Base-by-base conservation (phyloP, 768 basidiomycete species). In the Phlebiopsis gigantea region DNA sequence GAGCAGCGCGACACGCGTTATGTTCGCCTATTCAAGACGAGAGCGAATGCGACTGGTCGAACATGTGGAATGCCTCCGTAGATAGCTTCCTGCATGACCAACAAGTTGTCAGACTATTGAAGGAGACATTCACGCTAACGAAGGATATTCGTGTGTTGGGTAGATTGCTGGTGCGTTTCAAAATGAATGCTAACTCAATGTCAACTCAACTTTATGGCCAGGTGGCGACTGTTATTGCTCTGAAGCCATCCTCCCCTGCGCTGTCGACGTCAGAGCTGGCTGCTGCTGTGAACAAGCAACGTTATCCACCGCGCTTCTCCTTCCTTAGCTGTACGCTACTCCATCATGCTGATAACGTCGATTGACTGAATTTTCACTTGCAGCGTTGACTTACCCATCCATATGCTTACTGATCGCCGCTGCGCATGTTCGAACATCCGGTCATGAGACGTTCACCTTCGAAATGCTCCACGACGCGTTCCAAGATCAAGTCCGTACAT, bases 401-500 rank as follows among this genome's bases (percentile, higher is more conserved):
- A 70, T 93, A 19, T 93, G 91, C 65, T 77, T 96, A 28, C 79
- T 97, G 43, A 87, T 98, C 57, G 88, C 94, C n/a, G 79, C 84
- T 14, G 79, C 85, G 64, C 95, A 97, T 65, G 77, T 84, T 4
- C 73, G 83, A 24, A 85, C 84, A 9, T 82, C 83, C 5, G 94
- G 94, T 0, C 87, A 93, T 57, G 77, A 87, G 19, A 73, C 73
- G 14, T 85, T 97, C 71, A 98, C 90, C 28, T 96, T 98, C 66
- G 92, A 95, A 64, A 93, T 95, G 85, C 79, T 96, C 7, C 79
- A 88, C 59, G 89, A 91, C 52, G 76, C 78, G 29, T 93, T 94
- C 67, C 81, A 83, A 21, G 80, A 85, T 59, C 88, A 90, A 70
- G 79, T 88, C 19, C 83, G 86, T 21, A 77, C 83, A 21, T 87